Conservation (phyloP, 2,329 filamentous ascomycete species). For the Trichoderma citrinoviride region DNA sequence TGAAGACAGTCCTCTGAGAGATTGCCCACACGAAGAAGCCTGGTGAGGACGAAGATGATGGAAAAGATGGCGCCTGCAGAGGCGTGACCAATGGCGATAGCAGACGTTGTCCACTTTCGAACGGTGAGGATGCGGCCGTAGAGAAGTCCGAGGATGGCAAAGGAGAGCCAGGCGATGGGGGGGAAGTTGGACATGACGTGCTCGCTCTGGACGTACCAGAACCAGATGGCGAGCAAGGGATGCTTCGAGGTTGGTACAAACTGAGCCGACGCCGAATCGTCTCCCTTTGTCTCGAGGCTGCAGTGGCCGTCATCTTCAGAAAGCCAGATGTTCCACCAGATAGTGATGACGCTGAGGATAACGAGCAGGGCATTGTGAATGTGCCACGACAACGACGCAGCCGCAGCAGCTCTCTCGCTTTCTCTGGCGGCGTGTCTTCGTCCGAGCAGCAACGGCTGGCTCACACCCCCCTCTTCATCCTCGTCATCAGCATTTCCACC, state of each 20-base stretch:
- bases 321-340: conserved; percentile 49
- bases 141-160: conserved; percentile 44
- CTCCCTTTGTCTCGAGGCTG: conserved; percentile 14
- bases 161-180: conserved; percentile 47
- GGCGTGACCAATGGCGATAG: conserved; percentile 32
- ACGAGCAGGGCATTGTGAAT: conserved; percentile 40
- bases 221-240: conserved; percentile 41
- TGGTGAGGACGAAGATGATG: conserved; percentile 42
- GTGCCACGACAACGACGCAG: conserved; percentile 39
- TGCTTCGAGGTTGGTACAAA: not conserved
- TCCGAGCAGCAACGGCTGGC: conserved; percentile 7
- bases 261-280: not conserved
- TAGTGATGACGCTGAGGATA: conserved; percentile 37
- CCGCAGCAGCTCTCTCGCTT: conserved; percentile 8
- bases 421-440: not conserved
- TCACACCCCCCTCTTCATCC: conserved; percentile 27
- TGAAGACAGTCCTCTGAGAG: conserved; percentile 44
- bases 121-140: conserved; percentile 42
- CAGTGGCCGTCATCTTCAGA: conserved; percentile 42
- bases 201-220: conserved; percentile 34
- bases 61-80: conserved; percentile 33
- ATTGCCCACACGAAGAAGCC: conserved; percentile 43
- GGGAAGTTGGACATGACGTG: conserved; percentile 42
- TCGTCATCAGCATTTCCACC: conserved; percentile 26
- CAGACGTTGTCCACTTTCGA: conserved; percentile 32